These are phyloP conservation scores for Alternaria brassicicola DNA, from an alignment of 2,329 filamentous ascomycete species.

Conservation along the genomic window DNA sequence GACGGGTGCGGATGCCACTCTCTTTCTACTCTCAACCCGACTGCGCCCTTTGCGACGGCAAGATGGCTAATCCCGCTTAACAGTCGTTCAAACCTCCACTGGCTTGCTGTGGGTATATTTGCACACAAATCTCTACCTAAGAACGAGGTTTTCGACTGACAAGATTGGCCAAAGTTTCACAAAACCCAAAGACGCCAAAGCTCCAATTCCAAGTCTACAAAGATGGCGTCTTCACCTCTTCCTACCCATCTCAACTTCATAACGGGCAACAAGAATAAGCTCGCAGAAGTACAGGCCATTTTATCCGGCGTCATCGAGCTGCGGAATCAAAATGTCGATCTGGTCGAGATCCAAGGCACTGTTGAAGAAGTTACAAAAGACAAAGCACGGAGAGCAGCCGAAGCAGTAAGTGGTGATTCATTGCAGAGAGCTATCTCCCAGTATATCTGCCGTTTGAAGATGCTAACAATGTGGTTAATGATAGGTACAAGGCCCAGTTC, in stretches of 20 bases:
- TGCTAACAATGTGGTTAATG: background rate
- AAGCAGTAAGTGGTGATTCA: slow-evolving; percentile 63
- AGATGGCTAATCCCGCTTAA: slow-evolving; percentile 15
- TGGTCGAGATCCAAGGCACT: slow-evolving; percentile 89
- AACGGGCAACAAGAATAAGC: slow-evolving; percentile 94
- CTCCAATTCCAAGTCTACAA: background rate
- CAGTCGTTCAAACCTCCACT: slow-evolving; percentile 16
- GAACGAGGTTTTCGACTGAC: too few species aligned
- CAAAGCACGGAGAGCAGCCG: slow-evolving; percentile 84
- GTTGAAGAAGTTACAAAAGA: slow-evolving; percentile 89
- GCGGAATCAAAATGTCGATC: slow-evolving; percentile 74
- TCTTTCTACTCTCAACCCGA: too few species aligned
- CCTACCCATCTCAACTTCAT: slow-evolving; percentile 81
- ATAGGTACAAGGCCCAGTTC: slow-evolving; percentile 81
- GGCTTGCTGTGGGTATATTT: too few species aligned
- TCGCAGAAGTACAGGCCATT: slow-evolving; percentile 84
- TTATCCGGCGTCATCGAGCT: slow-evolving; percentile 74
- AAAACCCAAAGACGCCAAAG: background rate
- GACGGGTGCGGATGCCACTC: too few species aligned
- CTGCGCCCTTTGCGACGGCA: slow-evolving; percentile 3
- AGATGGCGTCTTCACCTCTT: slow-evolving; percentile 23
- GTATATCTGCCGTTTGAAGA: too few species aligned
- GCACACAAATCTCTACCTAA: too few species aligned
- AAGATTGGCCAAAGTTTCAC: too few species aligned
- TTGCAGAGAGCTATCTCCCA: too few species aligned